Conservation (phyloP, 768 basidiomycete species). For the Suillus lakei region DNA sequence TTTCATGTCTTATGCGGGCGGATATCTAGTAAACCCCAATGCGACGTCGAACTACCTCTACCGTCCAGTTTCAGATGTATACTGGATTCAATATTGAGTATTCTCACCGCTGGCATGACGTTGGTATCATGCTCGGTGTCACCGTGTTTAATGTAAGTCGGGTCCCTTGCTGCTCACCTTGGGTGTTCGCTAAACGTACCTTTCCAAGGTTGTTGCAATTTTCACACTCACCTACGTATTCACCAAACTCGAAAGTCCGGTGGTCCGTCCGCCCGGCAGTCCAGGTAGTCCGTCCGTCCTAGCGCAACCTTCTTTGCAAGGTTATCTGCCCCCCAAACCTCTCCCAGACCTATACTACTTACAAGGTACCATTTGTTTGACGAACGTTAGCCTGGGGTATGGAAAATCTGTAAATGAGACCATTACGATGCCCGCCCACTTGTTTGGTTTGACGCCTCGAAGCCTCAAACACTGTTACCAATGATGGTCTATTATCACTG, state of each 20-base stretch:
- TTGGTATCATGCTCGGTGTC: conserved; percentile 50
- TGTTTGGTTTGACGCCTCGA: too few species aligned
- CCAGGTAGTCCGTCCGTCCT: too few species aligned
- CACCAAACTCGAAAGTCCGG: conserved; percentile 30
- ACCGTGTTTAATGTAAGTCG: conserved; percentile 48
- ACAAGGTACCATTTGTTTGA: too few species aligned
- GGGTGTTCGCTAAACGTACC: not conserved
- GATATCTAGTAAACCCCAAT: conserved; percentile 50
- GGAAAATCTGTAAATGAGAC: too few species aligned
- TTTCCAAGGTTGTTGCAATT: conserved; percentile 30
- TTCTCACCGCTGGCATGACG: conserved; percentile 50
- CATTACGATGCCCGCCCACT: too few species aligned
- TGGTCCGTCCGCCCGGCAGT: conserved; percentile 13
- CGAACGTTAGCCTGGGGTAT: too few species aligned
- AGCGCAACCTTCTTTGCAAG: too few species aligned
- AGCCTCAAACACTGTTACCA: too few species aligned
- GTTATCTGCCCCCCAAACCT: too few species aligned
- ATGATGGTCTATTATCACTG: too few species aligned
- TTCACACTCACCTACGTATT: conserved; percentile 36
- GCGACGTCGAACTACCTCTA: conserved; percentile 48
- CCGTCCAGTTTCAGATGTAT: conserved; percentile 52
- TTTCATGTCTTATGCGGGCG: conserved; percentile 48
- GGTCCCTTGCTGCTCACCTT: not conserved
- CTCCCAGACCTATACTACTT: too few species aligned
- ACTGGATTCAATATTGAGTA: conserved; percentile 64